Evolutionary conservation across 768 basidiomycete genomes (phyloP).

Genomic region (Tulasnella sp.): DNA sequence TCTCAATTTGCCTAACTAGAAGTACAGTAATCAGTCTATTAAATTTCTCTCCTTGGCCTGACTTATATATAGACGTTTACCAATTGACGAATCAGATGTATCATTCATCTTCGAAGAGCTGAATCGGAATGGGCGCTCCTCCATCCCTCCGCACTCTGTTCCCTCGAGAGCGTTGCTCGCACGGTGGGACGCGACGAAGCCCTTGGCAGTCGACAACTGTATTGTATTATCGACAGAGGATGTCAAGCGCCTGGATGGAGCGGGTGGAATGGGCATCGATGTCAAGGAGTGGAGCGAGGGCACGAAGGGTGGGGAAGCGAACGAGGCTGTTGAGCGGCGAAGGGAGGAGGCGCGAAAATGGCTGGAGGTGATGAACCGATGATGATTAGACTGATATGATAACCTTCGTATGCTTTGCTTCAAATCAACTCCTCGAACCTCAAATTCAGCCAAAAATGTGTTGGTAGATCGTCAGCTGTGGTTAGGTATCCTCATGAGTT

Average conservation of each 20-base stretch:
- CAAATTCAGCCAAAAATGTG: too few species aligned
- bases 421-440: too few species aligned
- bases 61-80: conserved; percentile 48
- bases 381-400: too few species aligned
- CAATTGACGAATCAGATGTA: conserved; percentile 76
- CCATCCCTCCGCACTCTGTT: conserved; percentile 67
- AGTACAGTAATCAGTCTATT: background rate
- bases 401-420: too few species aligned
- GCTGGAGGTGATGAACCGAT: background rate
- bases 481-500: too few species aligned
- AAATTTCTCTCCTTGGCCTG: background rate
- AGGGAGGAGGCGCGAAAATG: conserved; percentile 47
- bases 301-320: conserved; percentile 48
- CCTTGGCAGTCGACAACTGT: conserved; percentile 67
- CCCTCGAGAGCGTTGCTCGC: conserved; percentile 63
- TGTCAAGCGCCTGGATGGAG: conserved; percentile 30
- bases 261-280: conserved; percentile 23
- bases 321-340: conserved; percentile 46
- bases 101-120: conserved; percentile 81
- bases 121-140: conserved; percentile 53
- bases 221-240: conserved; percentile 75
- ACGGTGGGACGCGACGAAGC: conserved; percentile 63
- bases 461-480: too few species aligned
- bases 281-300: conserved; percentile 29
- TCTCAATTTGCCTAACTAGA: conserved; percentile 3